Percentiles rank a stretch among this genome's conserved stretches.
phyloP scores from a whole-genome alignment of 2,329 filamentous ascomycete species.

The Fusarium luffae region DNA sequence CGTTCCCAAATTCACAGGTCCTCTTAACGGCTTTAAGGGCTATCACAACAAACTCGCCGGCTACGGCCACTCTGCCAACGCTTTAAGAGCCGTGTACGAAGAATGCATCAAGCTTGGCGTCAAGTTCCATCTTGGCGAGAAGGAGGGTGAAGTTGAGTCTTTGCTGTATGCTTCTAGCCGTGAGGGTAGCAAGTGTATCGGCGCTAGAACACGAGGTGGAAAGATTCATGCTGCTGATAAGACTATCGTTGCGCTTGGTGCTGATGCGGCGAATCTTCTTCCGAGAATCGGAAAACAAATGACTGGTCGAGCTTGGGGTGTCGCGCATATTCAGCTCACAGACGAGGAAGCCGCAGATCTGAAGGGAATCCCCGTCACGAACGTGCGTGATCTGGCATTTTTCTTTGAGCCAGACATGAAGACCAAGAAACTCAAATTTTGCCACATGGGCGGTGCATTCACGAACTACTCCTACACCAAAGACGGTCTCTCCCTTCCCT shows the following conservation, averaged over 20 bases:
- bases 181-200: constrained; percentile 16
- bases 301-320: constrained; percentile 28
- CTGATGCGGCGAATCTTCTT: constrained; percentile 16
- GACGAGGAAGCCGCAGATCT: constrained; percentile 19
- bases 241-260: constrained; percentile 19
- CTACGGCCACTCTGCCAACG: constrained; percentile 25
- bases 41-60: constrained; percentile 31
- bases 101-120: constrained; percentile 26
- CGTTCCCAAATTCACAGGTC: constrained; percentile 21
- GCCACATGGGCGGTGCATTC: constrained; percentile 30
- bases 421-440: constrained; percentile 33
- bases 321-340: constrained; percentile 28
- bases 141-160: constrained; percentile 26
- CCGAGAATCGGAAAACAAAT: constrained; percentile 29
- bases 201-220: constrained; percentile 14
- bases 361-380: constrained; percentile 26
- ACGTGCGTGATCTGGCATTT: constrained; percentile 28
- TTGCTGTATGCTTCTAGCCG: constrained; percentile 17
- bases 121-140: constrained; percentile 13
- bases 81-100: constrained; percentile 23
- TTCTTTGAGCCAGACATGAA: constrained; percentile 27
- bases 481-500: constrained; percentile 23
- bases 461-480: constrained; percentile 30
- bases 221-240: constrained; percentile 24
- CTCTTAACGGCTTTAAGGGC: constrained; percentile 15